phyloP scores from a whole-genome alignment of 2,329 filamentous ascomycete species.

The Cladosporium sp. region DNA sequence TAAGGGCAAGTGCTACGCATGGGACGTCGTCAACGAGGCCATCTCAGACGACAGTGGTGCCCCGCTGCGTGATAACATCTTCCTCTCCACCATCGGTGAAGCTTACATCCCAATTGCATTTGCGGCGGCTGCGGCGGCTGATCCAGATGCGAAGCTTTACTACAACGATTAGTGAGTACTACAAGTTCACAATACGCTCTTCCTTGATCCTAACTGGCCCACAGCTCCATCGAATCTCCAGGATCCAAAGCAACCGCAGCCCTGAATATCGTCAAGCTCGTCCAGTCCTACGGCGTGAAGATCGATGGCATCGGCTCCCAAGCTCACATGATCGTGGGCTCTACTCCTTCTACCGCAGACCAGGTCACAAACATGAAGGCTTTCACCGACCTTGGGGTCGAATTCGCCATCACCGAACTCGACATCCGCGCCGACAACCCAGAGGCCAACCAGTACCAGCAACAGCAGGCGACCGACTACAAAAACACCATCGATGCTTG shows the following conservation, averaged over 20 bases:
- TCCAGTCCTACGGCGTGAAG: slow-evolving; percentile 35
- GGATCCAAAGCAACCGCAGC: slow-evolving; percentile 43
- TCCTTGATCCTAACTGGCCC: slow-evolving; percentile 29
- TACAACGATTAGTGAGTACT: slow-evolving; percentile 59
- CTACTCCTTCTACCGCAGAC: slow-evolving; percentile 44
- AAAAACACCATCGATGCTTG: slow-evolving; percentile 34
- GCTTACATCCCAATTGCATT: slow-evolving; percentile 58
- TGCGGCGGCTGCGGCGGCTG: slow-evolving; percentile 50
- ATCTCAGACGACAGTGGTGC: slow-evolving; percentile 51
- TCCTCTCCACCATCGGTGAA: slow-evolving; percentile 53
- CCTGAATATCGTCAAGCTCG: slow-evolving; percentile 32
- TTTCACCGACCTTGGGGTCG: slow-evolving; percentile 51
- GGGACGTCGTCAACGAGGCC: slow-evolving; percentile 65
- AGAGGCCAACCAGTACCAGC: slow-evolving; percentile 36
- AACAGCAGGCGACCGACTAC: slow-evolving; percentile 49
- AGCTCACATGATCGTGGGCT: slow-evolving; percentile 55
- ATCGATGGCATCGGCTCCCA: slow-evolving; percentile 63
- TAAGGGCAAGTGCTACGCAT: slow-evolving; percentile 57
- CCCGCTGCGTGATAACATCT: slow-evolving; percentile 50
- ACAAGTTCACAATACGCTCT: too few relatives aligned
- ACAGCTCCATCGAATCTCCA: slow-evolving; percentile 48
- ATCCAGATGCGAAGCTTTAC: slow-evolving; percentile 56
- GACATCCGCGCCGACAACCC: slow-evolving; percentile 53
- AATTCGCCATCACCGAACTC: slow-evolving; percentile 60
- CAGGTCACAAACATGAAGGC: slow-evolving; percentile 46